Evolutionary conservation across 148 eudicot genomes (phyloP), one percentile per base, ranked within the genome.

Genomic region (Camellia granthamiana): DNA sequence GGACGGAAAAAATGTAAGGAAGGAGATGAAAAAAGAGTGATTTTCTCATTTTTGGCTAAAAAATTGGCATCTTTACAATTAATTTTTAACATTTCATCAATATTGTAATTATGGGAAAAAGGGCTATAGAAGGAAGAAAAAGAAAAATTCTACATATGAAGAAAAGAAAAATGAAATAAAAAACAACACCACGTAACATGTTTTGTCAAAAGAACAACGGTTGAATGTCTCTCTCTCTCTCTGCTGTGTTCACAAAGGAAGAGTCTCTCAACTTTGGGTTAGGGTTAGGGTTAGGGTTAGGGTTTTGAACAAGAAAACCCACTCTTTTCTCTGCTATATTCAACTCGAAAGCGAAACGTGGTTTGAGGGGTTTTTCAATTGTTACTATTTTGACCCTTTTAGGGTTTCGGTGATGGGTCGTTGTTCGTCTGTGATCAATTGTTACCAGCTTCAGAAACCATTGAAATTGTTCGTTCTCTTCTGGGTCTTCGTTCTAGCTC

Each of bases 321-420:
- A 42, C 71, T 38, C 23, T 16, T 74, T 44, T 60, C 58, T 15
- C 77, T 51, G n/a, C 55, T 15, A 72, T 49, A 49, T 49, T 14
- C 79, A 19, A 14, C 46, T 38, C 2, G 49, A 8, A 79, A 59
- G 5, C 38, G 7, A 75, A 38, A 69, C 19, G 12, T 15, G 60
- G 65, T 41, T 76, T 54, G 11, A 72, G 74, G 63, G 46, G 67
- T 10, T 19, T 41, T 13, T 42, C 58, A 78, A 15, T 10, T 72
- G 18, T 15, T 68, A 5, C 7, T 65, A 30, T 23, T 49, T 70
- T 79, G 83, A 86, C 92, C 90, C 89, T 87, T 81, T 84, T 81
- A 41, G 81, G 90, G 78, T 61, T 84, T 72, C 76, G 72, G 63
- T 64, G 69, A 89, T 89, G 92, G 92, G 92, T 85, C 80, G 77